Base-by-base conservation (phyloP, 139 green algal species). In the Chlorella sp. region DNA sequence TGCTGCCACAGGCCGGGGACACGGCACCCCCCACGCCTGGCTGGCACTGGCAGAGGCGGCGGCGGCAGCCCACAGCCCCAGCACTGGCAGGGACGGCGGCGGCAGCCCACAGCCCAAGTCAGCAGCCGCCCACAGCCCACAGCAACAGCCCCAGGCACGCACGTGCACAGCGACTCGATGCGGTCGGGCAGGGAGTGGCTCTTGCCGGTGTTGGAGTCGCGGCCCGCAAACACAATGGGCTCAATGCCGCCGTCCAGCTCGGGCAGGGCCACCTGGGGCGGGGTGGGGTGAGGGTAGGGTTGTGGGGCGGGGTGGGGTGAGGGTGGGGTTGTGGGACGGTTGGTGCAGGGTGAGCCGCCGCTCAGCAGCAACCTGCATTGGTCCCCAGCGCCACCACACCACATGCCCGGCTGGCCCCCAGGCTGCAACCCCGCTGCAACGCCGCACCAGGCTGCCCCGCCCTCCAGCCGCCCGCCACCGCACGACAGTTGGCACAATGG, bases 221-320 rank as follows among this genome's bases (percentile, higher is more conserved):
- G 90, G 34, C 97, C 97, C 44, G 97, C 97, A 89, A 99, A 99
- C 60, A 99, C 95, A 64, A 99, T 98, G 73, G 97, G 97, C 95
- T 99, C 97, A 34, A 99, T 94, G 73, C 91, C 97, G 73, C 97
- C 97, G 85, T 99, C 97, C 76, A 99, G 94, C 95, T 99, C 97
- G 44, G 97, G 97, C 84, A 99, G 93, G 1, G 97, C 96, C n/a
- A 99, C 97, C 93, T 99, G 92, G 34, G 89, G 86, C 3, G 73
- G 2, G 20, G 20, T 78, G 43, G 41, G 36, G 22, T 54, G 69
- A 6, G 69, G 34, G 19, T n/a, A 4, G 43, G 34, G 36, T 76
- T 34, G 22, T 38, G 28, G 38, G 70, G 70, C 0, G 36, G 26
- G 70, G 34, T 30, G 38, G 16, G n/a, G n/a, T 40, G 28, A 28